Base-by-base conservation (phyloP, 2,329 filamentous ascomycete species). In the Diaporthe aspalathi region DNA sequence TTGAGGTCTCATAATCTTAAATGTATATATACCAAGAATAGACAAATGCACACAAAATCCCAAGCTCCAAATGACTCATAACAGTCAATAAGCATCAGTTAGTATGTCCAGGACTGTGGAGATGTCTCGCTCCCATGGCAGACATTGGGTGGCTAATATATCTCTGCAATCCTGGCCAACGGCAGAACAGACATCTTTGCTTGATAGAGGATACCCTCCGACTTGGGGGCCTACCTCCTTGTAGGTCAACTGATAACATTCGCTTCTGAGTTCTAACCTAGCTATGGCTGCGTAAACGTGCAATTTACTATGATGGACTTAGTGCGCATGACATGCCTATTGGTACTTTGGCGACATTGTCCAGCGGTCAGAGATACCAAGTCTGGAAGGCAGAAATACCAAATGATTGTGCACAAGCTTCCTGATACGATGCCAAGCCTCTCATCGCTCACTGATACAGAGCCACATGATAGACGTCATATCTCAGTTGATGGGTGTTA, bases 1-100 rank as follows among this genome's bases (percentile, higher is more conserved):
- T 32, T 7, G 27, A 63, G 29, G 20, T 35, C 43, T 22, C 38
- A n/a, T 35, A 32, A 57, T 40, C 27, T 65, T 50, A 50, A 45
- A 11, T 65, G 60, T 65, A 65, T 65, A 56, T 56, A 65, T 65
- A 50, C 12, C 45, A 65, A 29, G 60, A 65, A 50, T 50, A 43
- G n/a, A 50, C n/a, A 6, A 27, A 50, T 8, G 24, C 50, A 27
- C n/a, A 24, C 38, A 12, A 17, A 24, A 22, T 32, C 27, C 17
- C 6, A 17, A 0, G 22, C 6, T 2, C 1, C 8, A 14, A 50
- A 4, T 50, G 49, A 27, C 43, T 35, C 2, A 3, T 16, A 2
- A 14, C 24, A 11, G 17, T 17, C 17, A 47, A 2, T 49, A 49
- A 35, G 35, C 57, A 49, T 24, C 1, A 27, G n/a, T 49, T 50